Evolutionary conservation across 2,329 filamentous ascomycete species (phyloP).

Genomic region (Xenosphaeropsis pyriputrescens): DNA sequence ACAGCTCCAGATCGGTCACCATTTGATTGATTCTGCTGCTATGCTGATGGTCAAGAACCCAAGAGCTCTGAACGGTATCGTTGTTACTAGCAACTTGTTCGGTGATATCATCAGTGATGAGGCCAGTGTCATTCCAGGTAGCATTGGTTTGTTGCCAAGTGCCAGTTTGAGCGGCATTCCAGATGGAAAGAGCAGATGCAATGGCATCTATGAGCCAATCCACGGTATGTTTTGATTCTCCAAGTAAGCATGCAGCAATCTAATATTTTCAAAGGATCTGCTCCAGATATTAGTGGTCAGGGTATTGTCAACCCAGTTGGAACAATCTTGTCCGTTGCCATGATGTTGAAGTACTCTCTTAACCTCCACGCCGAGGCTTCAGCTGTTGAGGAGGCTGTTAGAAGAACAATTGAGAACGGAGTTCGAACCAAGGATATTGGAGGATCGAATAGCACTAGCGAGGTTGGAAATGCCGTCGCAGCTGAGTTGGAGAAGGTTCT

Average conservation of each 20-base stretch:
- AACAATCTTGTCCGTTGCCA: slow-evolving; percentile 80
- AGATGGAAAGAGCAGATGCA: slow-evolving; percentile 70
- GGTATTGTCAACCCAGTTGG: slow-evolving; percentile 87
- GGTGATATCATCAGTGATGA: slow-evolving; percentile 95
- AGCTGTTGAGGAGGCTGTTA: slow-evolving; percentile 70
- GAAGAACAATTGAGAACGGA: slow-evolving; percentile 64
- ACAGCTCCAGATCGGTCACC: slow-evolving; percentile 68
- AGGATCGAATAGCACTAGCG: slow-evolving; percentile 55
- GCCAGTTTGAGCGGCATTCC: slow-evolving; percentile 79
- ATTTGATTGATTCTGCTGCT: slow-evolving; percentile 90
- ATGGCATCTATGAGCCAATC: slow-evolving; percentile 96
- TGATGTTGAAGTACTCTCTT: slow-evolving; percentile 93
- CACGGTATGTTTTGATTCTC: slow-evolving; percentile 46
- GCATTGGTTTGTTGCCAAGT: slow-evolving; percentile 74
- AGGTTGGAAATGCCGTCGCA: slow-evolving; percentile 74
- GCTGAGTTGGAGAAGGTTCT: slow-evolving; percentile 59
- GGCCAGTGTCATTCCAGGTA: slow-evolving; percentile 86
- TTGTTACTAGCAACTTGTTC: slow-evolving; percentile 88
- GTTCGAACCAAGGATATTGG: slow-evolving; percentile 75
- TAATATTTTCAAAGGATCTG: slow-evolving; percentile 39
- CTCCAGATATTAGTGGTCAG: slow-evolving; percentile 85
- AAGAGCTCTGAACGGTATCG: slow-evolving; percentile 70
- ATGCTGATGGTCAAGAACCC: slow-evolving; percentile 98
- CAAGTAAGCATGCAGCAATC: neutral
- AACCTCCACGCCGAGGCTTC: slow-evolving; percentile 62